Evolutionary conservation across 805 yeast species (phyloP), one percentile per base, ranked within the genome.

Genomic region (Saturnispora mendoncae): DNA sequence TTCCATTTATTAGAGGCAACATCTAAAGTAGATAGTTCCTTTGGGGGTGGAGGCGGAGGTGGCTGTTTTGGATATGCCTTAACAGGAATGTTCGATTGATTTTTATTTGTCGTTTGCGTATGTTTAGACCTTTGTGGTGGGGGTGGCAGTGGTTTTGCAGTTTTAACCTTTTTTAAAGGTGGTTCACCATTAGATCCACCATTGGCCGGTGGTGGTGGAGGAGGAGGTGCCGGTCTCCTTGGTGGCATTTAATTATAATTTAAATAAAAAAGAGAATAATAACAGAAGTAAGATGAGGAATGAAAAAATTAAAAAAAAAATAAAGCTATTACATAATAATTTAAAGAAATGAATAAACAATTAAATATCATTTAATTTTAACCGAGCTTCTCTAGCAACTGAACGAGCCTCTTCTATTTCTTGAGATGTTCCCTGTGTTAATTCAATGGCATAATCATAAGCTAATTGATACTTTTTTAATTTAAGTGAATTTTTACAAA

Each of bases 341-440:
- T 7, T 23, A 23, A 7, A 10, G 26, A 6, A 23, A 23, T 7
- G 10, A 23, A 10, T 6, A 7, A n/a, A 6, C 1, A 9, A 34
- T n/a, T 6, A 34, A 14, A 14, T 25, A 41, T 32, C 36, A 21
- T 52, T 56, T 63, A 78, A 62, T 43, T 76, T 67, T 51, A 69
- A 71, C 45, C 86, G 61, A 12, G 92, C 86, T 46, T 83, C 90
- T 52, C 87, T 68, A 0, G 90, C 84, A 25, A 88, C 80, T 0
- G 80, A 70, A 33, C 95, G 65, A 0, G 95, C 96, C 56, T 87
- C 96, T 52, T 87, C 96, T 15, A 87, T 76, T 53, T 84, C 94
- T 43, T 79, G 85, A 10, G 87, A 80, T n/a, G 82, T 74, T 23
- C 90, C 94, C 40, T 69, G 72, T 4, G 74, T 69, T 49, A 86